Base-by-base conservation (phyloP, 2,329 filamentous ascomycete species). In the Cyphellophora attinorum region DNA sequence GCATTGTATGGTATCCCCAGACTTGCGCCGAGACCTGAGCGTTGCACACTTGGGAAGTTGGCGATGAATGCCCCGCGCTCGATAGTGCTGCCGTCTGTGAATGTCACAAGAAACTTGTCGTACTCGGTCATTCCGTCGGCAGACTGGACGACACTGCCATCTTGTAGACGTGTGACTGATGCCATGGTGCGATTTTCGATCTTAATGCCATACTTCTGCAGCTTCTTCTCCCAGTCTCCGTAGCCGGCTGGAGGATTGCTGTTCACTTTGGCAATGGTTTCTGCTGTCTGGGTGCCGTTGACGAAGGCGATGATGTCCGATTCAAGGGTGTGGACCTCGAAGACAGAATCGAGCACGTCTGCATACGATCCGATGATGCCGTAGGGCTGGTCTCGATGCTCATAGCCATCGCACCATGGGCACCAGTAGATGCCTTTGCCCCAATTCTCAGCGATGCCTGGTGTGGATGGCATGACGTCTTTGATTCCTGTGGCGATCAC, bases 361-460 rank as follows among this genome's bases (percentile, higher is more conserved):
- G 57, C 46, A 0, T 76, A 51, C 1, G 57, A 42, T 2, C 60
- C 65, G 0, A 79, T 50, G 19, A 79, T 59, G 2, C 74, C 73
- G 1, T 79, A 60, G 0, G 63, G 39, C 41, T 77, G 72, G 47
- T 76, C 71, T 0, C 66, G 68, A 50, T 78, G 72, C 53, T 79
- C 74, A 42, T 69, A 62, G 10, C 74, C 74, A 47, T 79, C 74
- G 42, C 74, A 79, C 74, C 74, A 79, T 0, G 73, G 72, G 35
- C 74, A 79, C 72, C 74, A 78, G 55, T 58, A 78, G 33, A 78
- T 67, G 5, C 74, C 75, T 39, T 69, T 62, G 31, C 71, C 73
- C 65, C 70, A 79, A 46, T 65, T 68, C 35, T 74, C 67, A 5
- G 44, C 19, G 0, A 78, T 35, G 1, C 75, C 74, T 0, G 74